Evolutionary conservation across 306 rosid species (phyloP), one percentile per base, ranked within the genome.

Genomic region (Castanea crenata): DNA sequence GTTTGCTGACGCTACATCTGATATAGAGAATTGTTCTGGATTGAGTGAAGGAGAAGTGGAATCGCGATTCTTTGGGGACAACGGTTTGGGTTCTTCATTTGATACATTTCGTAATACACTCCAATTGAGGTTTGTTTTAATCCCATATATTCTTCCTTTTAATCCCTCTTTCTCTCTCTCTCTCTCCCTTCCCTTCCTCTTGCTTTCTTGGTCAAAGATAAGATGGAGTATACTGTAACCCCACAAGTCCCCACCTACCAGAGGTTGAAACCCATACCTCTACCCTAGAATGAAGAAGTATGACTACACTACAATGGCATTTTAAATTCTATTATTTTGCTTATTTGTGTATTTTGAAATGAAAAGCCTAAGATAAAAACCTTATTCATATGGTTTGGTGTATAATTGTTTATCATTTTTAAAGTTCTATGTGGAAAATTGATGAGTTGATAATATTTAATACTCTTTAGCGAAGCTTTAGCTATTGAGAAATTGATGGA

Each of bases 41-140:
- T 67, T 83, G 69, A 86, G 95, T 71, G 97, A 91, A 80, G 92
- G 88, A 16, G 97, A 94, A 85, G 97, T 84, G 76, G 97, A 92
- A 68, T 91, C 97, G 14, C 91, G 85, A 27, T 86, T 86, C 73
- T 71, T 90, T 27, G 91, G 83, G 20, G 89, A 88, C 65, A 89
- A 69, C 46, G 81, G 86, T 27, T 78, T 82, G 78, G 73, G 82
- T 72, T 77, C 88, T 78, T 18, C 84, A 70, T 88, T 79, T 82
- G 89, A 87, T 85, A 64, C 83, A 29, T 85, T 87, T 54, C 73
- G 79, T 55, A 81, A 84, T 68, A 44, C 78, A 7, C 80, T 92
- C 71, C 91, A 58, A 31, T 81, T 68, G 73, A 94, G 97, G 99
- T 94, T 57, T 52, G 14, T 67, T 51, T 76, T 77, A 34, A 7